These are phyloP conservation scores for Furculomyces boomerangus DNA, from an alignment of 371 early-diverging fungal species.

Conservation along the genomic window DNA sequence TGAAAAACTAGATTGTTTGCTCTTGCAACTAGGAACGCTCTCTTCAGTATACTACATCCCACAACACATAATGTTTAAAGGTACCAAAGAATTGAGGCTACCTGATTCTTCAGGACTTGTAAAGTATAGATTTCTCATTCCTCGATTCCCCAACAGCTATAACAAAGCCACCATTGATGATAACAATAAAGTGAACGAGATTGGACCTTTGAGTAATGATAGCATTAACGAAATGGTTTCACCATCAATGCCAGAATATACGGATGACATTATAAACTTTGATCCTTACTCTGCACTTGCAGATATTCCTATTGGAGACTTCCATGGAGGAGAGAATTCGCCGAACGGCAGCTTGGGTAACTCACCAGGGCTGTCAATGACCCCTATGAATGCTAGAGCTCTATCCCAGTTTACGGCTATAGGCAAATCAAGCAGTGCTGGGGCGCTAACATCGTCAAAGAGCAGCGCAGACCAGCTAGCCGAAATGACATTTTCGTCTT, in stretches of 20 bases:
- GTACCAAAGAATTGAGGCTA: slow-evolving; percentile 23
- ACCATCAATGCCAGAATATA: not conserved
- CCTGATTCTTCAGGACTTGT: slow-evolving; percentile 17
- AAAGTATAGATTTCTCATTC: not conserved
- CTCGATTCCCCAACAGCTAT: not conserved
- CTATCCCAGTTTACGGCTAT: too few relatives aligned
- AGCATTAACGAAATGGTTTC: not conserved
- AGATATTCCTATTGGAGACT: not conserved
- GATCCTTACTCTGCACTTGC: slow-evolving; percentile 2
- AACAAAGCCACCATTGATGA: slow-evolving; percentile 6
- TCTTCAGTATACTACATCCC: slow-evolving; percentile 90
- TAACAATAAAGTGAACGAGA: slow-evolving; percentile 11
- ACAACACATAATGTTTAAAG: slow-evolving; percentile 56
- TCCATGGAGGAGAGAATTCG: too few relatives aligned
- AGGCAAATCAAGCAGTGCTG: too few relatives aligned
- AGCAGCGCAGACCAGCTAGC: not conserved
- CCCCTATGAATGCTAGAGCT: too few relatives aligned
- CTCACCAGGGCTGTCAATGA: too few relatives aligned
- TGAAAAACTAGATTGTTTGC: slow-evolving; percentile 66
- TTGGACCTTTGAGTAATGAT: not conserved
- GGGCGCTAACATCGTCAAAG: too few relatives aligned
- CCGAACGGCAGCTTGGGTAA: too few relatives aligned
- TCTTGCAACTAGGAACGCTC: slow-evolving; percentile 68
- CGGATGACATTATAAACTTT: not conserved
- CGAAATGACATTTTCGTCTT: not conserved